Evolutionary conservation across 306 rosid genomes (phyloP).

Genomic region (Trichosanthes cucumerina): DNA sequence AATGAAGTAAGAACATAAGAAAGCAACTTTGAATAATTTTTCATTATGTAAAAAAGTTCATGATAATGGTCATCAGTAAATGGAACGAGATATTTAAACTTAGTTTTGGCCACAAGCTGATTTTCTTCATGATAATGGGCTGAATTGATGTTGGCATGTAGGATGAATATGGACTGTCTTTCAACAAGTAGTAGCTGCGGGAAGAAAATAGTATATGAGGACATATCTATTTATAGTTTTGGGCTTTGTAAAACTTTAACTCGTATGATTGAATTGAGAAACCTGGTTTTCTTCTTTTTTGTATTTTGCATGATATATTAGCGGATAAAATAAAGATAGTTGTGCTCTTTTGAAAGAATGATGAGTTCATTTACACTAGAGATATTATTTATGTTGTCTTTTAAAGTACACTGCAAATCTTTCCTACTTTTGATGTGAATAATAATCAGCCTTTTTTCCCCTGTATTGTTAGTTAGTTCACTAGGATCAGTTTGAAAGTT

Average conservation of each 20-base stretch:
- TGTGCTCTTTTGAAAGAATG: background rate
- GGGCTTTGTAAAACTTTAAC: background rate
- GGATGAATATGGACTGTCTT: background rate
- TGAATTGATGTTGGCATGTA: background rate
- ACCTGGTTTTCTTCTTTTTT: background rate
- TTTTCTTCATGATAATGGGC: background rate
- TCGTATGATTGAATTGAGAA: background rate
- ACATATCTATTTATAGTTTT: too few species aligned
- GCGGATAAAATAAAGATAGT: background rate
- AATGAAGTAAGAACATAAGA: constrained; percentile 62
- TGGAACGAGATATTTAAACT: too few species aligned
- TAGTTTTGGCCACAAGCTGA: background rate
- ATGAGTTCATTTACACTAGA: background rate
- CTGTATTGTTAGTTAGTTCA: background rate
- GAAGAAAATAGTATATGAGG: background rate
- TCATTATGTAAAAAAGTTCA: background rate
- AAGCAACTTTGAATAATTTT: background rate
- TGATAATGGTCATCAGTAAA: background rate
- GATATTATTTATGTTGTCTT: background rate
- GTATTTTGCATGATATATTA: background rate
- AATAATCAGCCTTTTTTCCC: background rate
- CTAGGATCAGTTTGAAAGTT: background rate
- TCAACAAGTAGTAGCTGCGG: background rate
- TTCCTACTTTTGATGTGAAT: background rate
- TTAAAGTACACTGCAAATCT: background rate